Evolutionary conservation across 371 early-diverging fungal genomes (phyloP).

Genomic region (Mucor sp.): DNA sequence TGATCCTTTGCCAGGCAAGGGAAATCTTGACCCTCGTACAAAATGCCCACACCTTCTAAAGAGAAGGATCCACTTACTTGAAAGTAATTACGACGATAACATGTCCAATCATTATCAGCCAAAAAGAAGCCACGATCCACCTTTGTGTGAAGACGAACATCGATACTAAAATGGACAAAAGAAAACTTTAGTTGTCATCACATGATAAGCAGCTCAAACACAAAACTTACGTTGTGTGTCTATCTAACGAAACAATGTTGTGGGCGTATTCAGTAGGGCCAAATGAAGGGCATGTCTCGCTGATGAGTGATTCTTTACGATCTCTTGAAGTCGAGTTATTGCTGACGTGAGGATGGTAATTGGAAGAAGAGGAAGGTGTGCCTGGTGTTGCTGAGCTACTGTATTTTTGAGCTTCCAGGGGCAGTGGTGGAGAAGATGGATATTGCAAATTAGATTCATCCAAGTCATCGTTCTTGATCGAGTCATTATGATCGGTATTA

Average conservation of each 20-base stretch:
- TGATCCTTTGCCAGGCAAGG: constrained; percentile 58
- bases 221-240: constrained; percentile 26
- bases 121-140: constrained; percentile 82
- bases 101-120: constrained; percentile 85
- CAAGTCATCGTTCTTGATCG: background rate
- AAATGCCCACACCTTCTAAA: constrained; percentile 47
- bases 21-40: constrained; percentile 51
- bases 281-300: constrained; percentile 29
- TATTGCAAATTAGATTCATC: background rate
- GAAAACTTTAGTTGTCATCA: background rate
- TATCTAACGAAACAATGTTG: constrained; percentile 26
- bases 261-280: constrained; percentile 28
- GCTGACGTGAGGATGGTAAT: constrained; percentile 5
- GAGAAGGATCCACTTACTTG: constrained; percentile 78
- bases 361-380: background rate
- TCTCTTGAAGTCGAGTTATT: background rate
- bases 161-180: constrained; percentile 20
- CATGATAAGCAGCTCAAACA: background rate
- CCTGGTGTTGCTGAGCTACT: constrained; percentile 1
- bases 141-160: constrained; percentile 59
- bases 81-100: constrained; percentile 93
- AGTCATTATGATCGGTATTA: background rate
- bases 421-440: constrained; percentile 5
- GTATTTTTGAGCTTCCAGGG: constrained; percentile 22
- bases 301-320: constrained; percentile 13